Evolutionary conservation across 2,329 filamentous ascomycete genomes (phyloP).

Genomic region (Trichoderma pleuroti): DNA sequence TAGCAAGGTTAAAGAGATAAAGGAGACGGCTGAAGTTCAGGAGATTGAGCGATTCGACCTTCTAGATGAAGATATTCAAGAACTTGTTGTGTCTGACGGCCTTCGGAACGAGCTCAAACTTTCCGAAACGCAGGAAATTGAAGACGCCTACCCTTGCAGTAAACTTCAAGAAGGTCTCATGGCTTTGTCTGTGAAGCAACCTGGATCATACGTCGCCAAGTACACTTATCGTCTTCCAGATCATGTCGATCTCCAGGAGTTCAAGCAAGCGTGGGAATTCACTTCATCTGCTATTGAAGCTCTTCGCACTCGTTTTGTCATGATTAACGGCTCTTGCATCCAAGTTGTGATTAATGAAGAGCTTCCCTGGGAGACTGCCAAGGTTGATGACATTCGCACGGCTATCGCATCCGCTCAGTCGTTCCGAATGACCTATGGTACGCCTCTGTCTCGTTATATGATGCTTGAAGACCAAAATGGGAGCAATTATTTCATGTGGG

Average conservation of each 20-base stretch:
- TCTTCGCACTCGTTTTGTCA: constrained; percentile 17
- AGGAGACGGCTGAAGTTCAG: background rate
- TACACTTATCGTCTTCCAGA: constrained; percentile 31
- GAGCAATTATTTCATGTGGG: constrained; percentile 24
- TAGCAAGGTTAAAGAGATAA: background rate
- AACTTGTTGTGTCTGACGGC: background rate
- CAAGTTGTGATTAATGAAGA: constrained; percentile 21
- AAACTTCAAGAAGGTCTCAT: constrained; percentile 39
- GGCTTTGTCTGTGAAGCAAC: constrained; percentile 30
- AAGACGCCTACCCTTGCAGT: constrained; percentile 34
- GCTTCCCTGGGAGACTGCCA: background rate
- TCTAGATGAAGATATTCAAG: constrained; percentile 23
- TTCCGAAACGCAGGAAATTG: constrained; percentile 11
- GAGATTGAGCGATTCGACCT: constrained; percentile 18
- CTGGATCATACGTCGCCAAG: constrained; percentile 23
- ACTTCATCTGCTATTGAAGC: background rate
- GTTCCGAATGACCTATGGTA: constrained; percentile 11
- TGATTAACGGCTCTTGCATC: constrained; percentile 12
- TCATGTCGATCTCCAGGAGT: constrained; percentile 24
- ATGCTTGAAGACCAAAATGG: background rate
- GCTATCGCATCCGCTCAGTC: background rate
- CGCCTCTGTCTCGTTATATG: constrained; percentile 1
- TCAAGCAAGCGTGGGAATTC: constrained; percentile 29
- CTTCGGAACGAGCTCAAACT: background rate
- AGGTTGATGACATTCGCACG: background rate